Conservation (phyloP, 805 yeast genomes). For the Sporopachydermia lactativora region DNA sequence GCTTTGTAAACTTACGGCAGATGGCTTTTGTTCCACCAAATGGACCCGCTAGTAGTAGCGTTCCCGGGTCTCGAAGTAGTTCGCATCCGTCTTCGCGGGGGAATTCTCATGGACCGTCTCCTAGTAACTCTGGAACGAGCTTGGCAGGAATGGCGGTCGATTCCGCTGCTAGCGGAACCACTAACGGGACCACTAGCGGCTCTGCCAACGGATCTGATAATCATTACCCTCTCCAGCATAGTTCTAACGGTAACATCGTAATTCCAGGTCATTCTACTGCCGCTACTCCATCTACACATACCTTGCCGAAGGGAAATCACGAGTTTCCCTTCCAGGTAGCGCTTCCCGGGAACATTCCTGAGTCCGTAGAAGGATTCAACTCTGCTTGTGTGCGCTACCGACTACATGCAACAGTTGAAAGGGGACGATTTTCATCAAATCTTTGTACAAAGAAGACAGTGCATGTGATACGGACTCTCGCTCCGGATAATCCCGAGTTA, state of each 20-base stretch:
- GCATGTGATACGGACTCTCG: slow-evolving; percentile 72
- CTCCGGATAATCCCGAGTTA: slow-evolving; percentile 77
- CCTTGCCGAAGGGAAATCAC: slow-evolving; percentile 61
- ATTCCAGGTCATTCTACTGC: slow-evolving; percentile 10
- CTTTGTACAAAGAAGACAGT: slow-evolving; percentile 55
- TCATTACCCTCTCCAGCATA: background rate
- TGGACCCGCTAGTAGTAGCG: slow-evolving; percentile 14
- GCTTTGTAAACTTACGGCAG: slow-evolving; percentile 4
- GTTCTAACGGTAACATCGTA: slow-evolving; percentile 14
- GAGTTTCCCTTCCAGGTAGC: slow-evolving; percentile 82
- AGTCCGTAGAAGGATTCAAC: slow-evolving; percentile 81
- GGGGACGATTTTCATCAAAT: slow-evolving; percentile 62
- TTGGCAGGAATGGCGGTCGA: slow-evolving; percentile 5
- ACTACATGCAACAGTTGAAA: slow-evolving; percentile 66
- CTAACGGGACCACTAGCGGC: background rate
- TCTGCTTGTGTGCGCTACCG: slow-evolving; percentile 63
- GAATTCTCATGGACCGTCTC: background rate
- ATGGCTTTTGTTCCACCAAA: slow-evolving; percentile 9
- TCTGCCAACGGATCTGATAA: background rate
- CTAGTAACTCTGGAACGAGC: background rate
- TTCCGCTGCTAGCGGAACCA: slow-evolving; percentile 4
- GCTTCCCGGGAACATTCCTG: slow-evolving; percentile 74
- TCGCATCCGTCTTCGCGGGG: background rate
- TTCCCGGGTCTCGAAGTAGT: slow-evolving; percentile 16
- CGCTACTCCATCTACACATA: slow-evolving; percentile 17